phyloP scores from a whole-genome alignment of 139 green algal species.

The Haematococcus sp. region DNA sequence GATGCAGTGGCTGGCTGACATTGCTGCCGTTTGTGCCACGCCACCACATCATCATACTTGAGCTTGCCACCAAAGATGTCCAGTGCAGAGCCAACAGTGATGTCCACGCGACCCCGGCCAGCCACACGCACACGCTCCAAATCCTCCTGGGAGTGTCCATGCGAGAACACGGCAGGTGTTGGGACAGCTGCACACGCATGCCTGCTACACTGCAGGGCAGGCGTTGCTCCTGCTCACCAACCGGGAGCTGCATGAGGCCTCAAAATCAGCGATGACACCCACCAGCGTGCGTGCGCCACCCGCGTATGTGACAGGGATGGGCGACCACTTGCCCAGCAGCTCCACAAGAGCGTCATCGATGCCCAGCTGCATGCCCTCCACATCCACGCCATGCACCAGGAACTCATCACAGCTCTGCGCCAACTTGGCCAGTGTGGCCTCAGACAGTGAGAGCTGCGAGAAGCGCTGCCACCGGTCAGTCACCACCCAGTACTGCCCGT shows the following conservation, averaged over 20 bases:
- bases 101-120: slow-evolving; percentile 80
- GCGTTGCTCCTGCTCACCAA: too few species aligned
- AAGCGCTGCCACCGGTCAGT: slow-evolving; percentile 64
- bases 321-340: slow-evolving; percentile 67
- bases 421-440: slow-evolving; percentile 64
- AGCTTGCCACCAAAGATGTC: slow-evolving; percentile 97
- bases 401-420: slow-evolving; percentile 89
- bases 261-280: slow-evolving; percentile 11
- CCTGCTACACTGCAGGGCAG: too few species aligned
- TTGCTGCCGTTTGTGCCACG: slow-evolving; percentile 79
- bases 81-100: slow-evolving; percentile 95
- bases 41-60: slow-evolving; percentile 85
- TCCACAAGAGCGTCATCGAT: slow-evolving; percentile 94
- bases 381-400: slow-evolving; percentile 96
- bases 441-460: slow-evolving; percentile 56
- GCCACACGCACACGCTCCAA: slow-evolving; percentile 69
- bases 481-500: slow-evolving; percentile 69
- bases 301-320: slow-evolving; percentile 93
- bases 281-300: slow-evolving; percentile 85
- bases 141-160: slow-evolving; percentile 62
- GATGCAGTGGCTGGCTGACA: background rate
- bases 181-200: too few species aligned
- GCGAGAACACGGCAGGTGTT: too few species aligned
- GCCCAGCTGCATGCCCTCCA: slow-evolving; percentile 95
- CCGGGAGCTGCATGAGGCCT: too few species aligned